Conservation (phyloP, 2,329 filamentous ascomycete genomes). For the Orbilia oligospora region DNA sequence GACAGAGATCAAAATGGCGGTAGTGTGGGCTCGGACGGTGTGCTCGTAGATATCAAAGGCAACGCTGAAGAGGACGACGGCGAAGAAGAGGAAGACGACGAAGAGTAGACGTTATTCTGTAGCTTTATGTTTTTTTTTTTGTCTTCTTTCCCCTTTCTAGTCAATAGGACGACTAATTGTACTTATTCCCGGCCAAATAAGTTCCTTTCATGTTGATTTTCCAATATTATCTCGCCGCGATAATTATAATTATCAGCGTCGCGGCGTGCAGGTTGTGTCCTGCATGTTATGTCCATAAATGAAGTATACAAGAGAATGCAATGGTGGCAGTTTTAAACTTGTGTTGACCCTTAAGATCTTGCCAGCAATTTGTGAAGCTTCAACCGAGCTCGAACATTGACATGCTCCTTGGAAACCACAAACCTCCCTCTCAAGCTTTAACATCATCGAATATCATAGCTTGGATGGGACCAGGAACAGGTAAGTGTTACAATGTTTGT, state of each 20-base stretch:
- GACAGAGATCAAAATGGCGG: conserved; percentile 69
- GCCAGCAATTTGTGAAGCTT: conserved; percentile 1
- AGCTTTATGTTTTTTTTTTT: neutral
- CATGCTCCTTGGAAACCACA: neutral
- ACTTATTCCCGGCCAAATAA: conserved; percentile 31
- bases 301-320: too few relatives aligned
- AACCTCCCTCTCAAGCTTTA: neutral
- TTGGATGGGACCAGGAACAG: conserved; percentile 31
- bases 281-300: too few relatives aligned
- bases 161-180: conserved; percentile 27
- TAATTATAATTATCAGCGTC: neutral
- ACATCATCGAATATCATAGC: conserved; percentile 9
- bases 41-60: conserved; percentile 66
- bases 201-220: conserved; percentile 24
- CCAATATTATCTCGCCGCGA: conserved; percentile 12
- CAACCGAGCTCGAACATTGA: conserved; percentile 3
- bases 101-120: conserved; percentile 56
- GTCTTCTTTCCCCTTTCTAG: neutral
- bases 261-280: too few relatives aligned
- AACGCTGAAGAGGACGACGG: conserved; percentile 66
- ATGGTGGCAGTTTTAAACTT: conserved; percentile 21
- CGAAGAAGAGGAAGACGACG: conserved; percentile 61
- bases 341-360: too few relatives aligned
- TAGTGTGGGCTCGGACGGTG: conserved; percentile 68
- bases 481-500: neutral